Evolutionary conservation across 2,329 filamentous ascomycete genomes (phyloP), one percentile per base, ranked within the genome.

Genomic region (Aspergillus tanneri): DNA sequence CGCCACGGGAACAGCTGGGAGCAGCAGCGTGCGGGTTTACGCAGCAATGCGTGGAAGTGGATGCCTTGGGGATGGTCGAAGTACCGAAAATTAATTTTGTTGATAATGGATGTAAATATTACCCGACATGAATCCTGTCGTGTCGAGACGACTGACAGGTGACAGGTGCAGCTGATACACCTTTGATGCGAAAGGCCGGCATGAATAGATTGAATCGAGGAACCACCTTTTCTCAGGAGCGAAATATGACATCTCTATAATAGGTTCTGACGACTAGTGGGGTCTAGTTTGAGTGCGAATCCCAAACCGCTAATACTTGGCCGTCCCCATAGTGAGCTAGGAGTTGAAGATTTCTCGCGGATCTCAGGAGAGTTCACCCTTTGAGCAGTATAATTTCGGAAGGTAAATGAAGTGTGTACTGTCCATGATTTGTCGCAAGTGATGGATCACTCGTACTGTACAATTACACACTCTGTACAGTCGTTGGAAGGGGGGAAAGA

Each of bases 221-320:
- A 25, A 23, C 23, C 18, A 36, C 19, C 30, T 22, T n/a, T 27
- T 27, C 30, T 46, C 42, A 50, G 43, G 42, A 38, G 36, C 24
- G 22, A 47, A 53, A 52, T 54, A 42, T 57, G 55, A 61, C 49
- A 58, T 58, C 58, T 53, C 61, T 59, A 61, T 46, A 49, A 49
- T 47, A 41, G 45, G 50, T 66, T 65, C 63, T 54, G 60, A 54
- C 48, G 53, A 51, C 64, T 66, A 65, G 62, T 56, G 62, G 52
- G 53, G 63, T 67, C 64, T 67, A 65, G 63, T 56, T 54, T 55
- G 44, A 43, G 43, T 38, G 49, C 54, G 58, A 54, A 54, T 49
- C 22, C 49, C 53, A 53, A 51, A 46, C 47, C 51, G 52, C 49
- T 47, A 40, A 46, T 24, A 40, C 28, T 46, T 50, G 47, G 50